phyloP scores from a whole-genome alignment of 352 stramenopile species.

The Phytophthora uliginosa region DNA sequence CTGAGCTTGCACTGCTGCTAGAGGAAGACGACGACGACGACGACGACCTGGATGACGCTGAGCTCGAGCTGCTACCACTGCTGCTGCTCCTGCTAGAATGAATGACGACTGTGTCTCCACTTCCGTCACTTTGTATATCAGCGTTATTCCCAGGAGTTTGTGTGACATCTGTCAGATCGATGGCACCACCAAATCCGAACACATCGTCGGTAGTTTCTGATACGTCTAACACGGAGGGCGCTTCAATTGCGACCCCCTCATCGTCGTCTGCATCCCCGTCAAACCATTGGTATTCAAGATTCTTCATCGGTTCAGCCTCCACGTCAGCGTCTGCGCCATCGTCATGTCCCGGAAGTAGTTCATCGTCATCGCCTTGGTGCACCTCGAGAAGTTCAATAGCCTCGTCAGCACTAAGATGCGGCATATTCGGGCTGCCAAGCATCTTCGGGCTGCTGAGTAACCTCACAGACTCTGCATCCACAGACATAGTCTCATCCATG shows the following conservation, averaged over 20 bases:
- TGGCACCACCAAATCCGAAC: conserved; percentile 28
- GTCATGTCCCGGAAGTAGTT: conserved; percentile 27
- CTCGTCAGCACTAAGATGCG: conserved; percentile 44
- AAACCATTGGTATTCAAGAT: conserved; percentile 50
- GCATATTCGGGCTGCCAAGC: conserved; percentile 17
- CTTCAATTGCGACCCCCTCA: conserved; percentile 21
- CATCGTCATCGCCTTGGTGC: conserved; percentile 34
- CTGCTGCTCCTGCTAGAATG: conserved; percentile 35
- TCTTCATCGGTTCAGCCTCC: conserved; percentile 16
- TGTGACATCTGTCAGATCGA: conserved; percentile 17
- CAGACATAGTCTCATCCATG: conserved; percentile 15
- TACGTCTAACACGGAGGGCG: conserved; percentile 22
- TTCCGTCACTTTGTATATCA: conserved; percentile 41
- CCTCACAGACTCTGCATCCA: conserved; percentile 23
- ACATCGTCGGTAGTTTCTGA: conserved; percentile 36
- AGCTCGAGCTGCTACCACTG: conserved; percentile 26
- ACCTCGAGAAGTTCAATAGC: conserved; percentile 34
- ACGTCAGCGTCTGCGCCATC: conserved; percentile 17
- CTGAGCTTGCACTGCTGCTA: conserved; percentile 39
- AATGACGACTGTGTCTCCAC: conserved; percentile 34
- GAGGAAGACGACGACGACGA: conserved; percentile 32
- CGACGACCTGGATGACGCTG: conserved; percentile 29
- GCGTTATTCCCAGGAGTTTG: conserved; percentile 5
- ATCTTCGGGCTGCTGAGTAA: conserved; percentile 3
- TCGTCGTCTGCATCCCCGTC: conserved; percentile 44